Base-by-base conservation (phyloP, 2,329 filamentous ascomycete species). In the Stagonosporopsis vannaccii region DNA sequence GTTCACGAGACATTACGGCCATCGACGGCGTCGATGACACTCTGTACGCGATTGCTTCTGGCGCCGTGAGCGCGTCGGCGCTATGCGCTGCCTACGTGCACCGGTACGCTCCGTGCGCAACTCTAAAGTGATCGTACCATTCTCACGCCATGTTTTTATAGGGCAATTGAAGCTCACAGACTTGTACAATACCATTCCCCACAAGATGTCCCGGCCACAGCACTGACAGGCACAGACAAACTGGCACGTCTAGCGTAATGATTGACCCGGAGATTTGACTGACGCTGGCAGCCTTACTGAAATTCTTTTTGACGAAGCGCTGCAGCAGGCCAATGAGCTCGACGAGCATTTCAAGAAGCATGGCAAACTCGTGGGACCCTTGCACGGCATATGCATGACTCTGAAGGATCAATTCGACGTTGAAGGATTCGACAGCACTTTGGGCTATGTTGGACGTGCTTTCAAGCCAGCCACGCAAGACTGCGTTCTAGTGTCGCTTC, bases 361-460 rank as follows among this genome's bases (percentile, higher is more conserved):
- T 61, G 65, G 67, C 22, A 75, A 69, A 49, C 71, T 79, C 17
- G 66, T 80, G 23, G 80, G 80, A n/a, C 76, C 78, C 20, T 67
- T 82, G 9, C 80, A 82, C 61, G 80, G 80, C 6, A 67, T 82
- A 4, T 80, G 79, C 33, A 76, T 82, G 61, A 79, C 76, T 22
- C 59, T 82, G 25, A 82, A 82, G 55, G 80, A 82, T 57, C 80
- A 81, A 51, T 82, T 82, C 63, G 78, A 82, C 51, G 75, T 82
- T 56, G 68, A 75, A 48, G 78, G 75, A n/a, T 77, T 79, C 26
- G 79, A 81, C 49, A 81, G 77, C 30, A 73, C 72, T 1, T 76
- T 88, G 79, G 86, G 85, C 12, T 89, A 88, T 65, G 78, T 88
- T 22, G 85, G 86, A n/a, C 87, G 85, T 81, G 83, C 82, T 0